phyloP scores from a whole-genome alignment of 176 grass and related monocot species.

The Urochloa ruziziensis region DNA sequence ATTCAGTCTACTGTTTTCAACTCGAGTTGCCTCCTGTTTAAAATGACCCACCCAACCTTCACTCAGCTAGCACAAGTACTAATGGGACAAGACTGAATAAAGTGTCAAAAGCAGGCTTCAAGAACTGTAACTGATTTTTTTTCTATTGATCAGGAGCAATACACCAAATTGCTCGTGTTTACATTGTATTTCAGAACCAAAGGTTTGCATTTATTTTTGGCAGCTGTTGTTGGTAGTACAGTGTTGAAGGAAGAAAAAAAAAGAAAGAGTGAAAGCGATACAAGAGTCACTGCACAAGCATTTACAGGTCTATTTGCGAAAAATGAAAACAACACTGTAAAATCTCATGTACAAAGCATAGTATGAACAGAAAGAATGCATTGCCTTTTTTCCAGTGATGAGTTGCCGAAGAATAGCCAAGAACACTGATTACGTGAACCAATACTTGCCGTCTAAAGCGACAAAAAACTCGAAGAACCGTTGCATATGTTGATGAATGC shows the following conservation, averaged over 20 bases:
- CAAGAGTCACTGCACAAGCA: background rate
- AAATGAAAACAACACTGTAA: conserved; percentile 6
- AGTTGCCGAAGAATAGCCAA: background rate
- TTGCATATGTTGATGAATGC: background rate
- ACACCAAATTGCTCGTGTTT: background rate
- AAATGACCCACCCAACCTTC: conserved; percentile 9
- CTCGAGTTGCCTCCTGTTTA: background rate
- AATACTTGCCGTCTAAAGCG: background rate
- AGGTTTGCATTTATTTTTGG: conserved; percentile 11
- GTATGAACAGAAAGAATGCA: conserved; percentile 31
- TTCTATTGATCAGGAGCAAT: background rate
- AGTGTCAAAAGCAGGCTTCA: background rate
- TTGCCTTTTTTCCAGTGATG: background rate
- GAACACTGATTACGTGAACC: background rate
- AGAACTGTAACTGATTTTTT: too few species aligned
- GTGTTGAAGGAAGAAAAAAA: background rate
- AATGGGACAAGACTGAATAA: background rate
- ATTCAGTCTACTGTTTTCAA: background rate
- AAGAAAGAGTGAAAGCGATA: background rate
- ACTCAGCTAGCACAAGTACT: background rate
- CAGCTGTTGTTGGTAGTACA: background rate
- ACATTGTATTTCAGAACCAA: conserved; percentile 3
- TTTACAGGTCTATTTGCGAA: background rate
- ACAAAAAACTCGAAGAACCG: conserved; percentile 7
- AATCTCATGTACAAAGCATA: background rate